Percentiles rank a stretch among this genome's conserved stretches.
These are phyloP conservation scores for Yarrowia deformans DNA, from an alignment of 805 yeast species.

Conservation along the genomic window DNA sequence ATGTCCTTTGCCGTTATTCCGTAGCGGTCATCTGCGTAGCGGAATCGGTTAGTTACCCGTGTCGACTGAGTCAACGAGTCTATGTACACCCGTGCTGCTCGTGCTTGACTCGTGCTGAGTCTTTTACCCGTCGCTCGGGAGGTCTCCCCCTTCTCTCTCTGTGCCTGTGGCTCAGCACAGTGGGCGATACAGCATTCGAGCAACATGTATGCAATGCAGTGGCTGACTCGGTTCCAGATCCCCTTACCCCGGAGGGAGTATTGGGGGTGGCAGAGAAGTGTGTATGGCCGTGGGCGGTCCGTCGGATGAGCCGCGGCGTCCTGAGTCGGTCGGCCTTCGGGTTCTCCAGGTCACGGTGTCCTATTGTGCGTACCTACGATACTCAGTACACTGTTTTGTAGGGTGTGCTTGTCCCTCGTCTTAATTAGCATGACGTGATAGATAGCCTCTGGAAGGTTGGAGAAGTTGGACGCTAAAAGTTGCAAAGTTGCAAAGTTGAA, in stretches of 20 bases:
- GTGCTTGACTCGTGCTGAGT: too few relatives aligned
- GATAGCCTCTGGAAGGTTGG: constrained; percentile 30
- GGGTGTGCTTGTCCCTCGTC: too few relatives aligned
- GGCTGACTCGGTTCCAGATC: constrained; percentile 34
- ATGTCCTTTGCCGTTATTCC: too few relatives aligned
- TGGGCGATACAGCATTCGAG: constrained; percentile 1
- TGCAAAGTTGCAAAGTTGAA: too few relatives aligned
- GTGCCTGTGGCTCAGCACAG: neutral
- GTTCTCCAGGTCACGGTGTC: too few relatives aligned
- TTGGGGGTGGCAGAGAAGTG: neutral
- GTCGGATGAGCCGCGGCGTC: neutral
- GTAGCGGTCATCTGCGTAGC: too few relatives aligned
- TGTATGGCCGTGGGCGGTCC: neutral
- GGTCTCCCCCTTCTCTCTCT: too few relatives aligned
- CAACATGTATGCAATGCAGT: constrained; percentile 32
- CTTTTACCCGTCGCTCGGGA: too few relatives aligned
- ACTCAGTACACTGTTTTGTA: too few relatives aligned
- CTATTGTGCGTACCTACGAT: too few relatives aligned
- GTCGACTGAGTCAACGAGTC: neutral
- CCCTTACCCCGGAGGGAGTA: constrained; percentile 2
- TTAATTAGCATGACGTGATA: constrained; percentile 6
- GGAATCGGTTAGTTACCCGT: constrained; percentile 7
- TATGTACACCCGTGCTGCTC: neutral
- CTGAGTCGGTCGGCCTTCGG: too few relatives aligned
- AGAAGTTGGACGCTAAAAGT: neutral